phyloP scores from a whole-genome alignment of 441 rosid species.

The Lepidium campestre region DNA sequence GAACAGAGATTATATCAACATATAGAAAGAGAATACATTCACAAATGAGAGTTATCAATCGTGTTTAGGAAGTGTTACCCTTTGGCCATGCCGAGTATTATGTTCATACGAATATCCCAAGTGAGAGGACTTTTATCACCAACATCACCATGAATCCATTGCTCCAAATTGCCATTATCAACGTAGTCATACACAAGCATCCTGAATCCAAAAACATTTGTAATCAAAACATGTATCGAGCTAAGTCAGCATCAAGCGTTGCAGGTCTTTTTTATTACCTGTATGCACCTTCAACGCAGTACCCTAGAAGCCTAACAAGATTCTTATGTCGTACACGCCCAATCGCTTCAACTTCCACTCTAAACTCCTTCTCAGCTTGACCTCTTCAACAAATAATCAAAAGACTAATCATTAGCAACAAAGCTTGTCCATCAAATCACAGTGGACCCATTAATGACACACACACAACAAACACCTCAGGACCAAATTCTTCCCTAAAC shows the following conservation, averaged over 20 bases:
- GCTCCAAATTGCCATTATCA: constrained; percentile 91
- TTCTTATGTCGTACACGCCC: constrained; percentile 97
- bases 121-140: constrained; percentile 83
- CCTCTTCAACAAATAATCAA: constrained; percentile 48
- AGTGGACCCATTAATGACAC: background rate
- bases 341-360: constrained; percentile 89
- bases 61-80: constrained; percentile 40
- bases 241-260: background rate
- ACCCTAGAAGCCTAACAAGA: constrained; percentile 85
- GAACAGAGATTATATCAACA: background rate
- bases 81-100: constrained; percentile 84
- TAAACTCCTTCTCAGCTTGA: constrained; percentile 97
- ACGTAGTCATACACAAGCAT: constrained; percentile 96
- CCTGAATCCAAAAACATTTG: constrained; percentile 33
- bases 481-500: background rate
- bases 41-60: background rate
- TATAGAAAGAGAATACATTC: background rate
- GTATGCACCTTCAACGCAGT: constrained; percentile 92
- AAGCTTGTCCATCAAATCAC: background rate
- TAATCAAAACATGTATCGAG: background rate
- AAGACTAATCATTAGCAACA: background rate
- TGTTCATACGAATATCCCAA: constrained; percentile 85
- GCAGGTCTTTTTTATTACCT: constrained; percentile 32
- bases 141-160: constrained; percentile 96
- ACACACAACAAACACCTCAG: constrained; percentile 5